Conservation (phyloP, 371 early-diverging fungal genomes). For the Rhizopus arrhizus region DNA sequence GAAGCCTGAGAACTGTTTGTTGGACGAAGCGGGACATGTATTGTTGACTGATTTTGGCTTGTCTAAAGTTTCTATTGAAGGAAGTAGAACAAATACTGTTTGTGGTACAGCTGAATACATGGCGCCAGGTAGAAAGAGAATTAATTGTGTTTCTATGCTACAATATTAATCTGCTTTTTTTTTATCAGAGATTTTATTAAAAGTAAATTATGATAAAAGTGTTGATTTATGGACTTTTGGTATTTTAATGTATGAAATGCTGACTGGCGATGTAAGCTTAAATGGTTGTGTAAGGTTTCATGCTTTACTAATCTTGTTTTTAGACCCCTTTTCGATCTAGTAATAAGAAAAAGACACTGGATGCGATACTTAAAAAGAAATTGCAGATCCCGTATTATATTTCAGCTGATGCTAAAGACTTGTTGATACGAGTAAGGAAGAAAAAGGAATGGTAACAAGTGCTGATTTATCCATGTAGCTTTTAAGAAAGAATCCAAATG, state of each 20-base stretch:
- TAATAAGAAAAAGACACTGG: slow-evolving; percentile 79
- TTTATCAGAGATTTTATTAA: slow-evolving; percentile 70
- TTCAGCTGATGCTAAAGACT: slow-evolving; percentile 67
- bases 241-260: slow-evolving; percentile 88
- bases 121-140: slow-evolving; percentile 43
- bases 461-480: slow-evolving; percentile 40
- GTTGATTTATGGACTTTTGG: slow-evolving; percentile 97
- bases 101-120: slow-evolving; percentile 93
- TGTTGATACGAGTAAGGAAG: slow-evolving; percentile 45
- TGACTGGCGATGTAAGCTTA: slow-evolving; percentile 62
- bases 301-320: background rate
- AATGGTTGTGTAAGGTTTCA: background rate
- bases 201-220: slow-evolving; percentile 78
- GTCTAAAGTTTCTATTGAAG: slow-evolving; percentile 74
- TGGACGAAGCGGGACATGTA: slow-evolving; percentile 82
- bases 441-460: background rate
- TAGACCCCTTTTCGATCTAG: slow-evolving; percentile 76
- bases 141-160: background rate
- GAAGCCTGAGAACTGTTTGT: slow-evolving; percentile 88
- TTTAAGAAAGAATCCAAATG: slow-evolving; percentile 69
- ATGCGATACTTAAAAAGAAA: slow-evolving; percentile 78
- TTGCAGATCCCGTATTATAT: slow-evolving; percentile 73
- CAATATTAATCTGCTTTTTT: background rate
- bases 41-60: slow-evolving; percentile 91
- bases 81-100: slow-evolving; percentile 78